phyloP scores from a whole-genome alignment of 1,139 yeast species.

The Pneumocystis canis region DNA sequence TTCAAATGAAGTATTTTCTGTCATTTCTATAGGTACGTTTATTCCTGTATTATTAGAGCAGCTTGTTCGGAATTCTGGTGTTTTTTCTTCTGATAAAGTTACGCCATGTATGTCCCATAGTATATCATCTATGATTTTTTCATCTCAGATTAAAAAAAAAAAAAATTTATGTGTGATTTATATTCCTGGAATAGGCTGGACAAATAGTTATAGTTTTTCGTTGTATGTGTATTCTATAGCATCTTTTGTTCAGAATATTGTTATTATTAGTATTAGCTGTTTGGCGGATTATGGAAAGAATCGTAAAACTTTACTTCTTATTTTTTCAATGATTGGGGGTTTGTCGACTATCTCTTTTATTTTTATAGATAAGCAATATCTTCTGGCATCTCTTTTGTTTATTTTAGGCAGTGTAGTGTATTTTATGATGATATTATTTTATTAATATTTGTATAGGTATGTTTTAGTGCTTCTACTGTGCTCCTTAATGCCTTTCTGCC shows the following conservation, averaged over 20 bases:
- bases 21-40: background rate
- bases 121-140: background rate
- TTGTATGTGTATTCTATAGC: conserved; percentile 51
- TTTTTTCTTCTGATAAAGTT: background rate
- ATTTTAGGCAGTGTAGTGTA: conserved; percentile 38
- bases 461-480: conserved; percentile 58
- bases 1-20: background rate
- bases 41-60: background rate
- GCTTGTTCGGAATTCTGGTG: background rate
- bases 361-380: conserved; percentile 33
- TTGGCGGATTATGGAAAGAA: conserved; percentile 40
- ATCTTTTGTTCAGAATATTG: conserved; percentile 47
- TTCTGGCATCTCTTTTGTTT: conserved; percentile 41
- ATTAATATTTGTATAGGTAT: conserved; percentile 15
- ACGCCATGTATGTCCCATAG: background rate
- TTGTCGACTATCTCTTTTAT: conserved; percentile 35
- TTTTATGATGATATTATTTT: background rate
- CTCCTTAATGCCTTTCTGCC: conserved; percentile 64
- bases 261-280: conserved; percentile 55
- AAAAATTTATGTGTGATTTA: conserved; percentile 30
- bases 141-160: conserved; percentile 14
- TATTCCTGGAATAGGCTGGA: conserved; percentile 33
- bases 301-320: conserved; percentile 36
- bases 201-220: conserved; percentile 57
- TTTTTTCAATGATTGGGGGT: conserved; percentile 44